A percentile compares a stretch with the other conserved stretches of the same genome.
Evolutionary conservation across 2,329 filamentous ascomycete species (phyloP).

Genomic region (Tolypocladium cylindrosporum): DNA sequence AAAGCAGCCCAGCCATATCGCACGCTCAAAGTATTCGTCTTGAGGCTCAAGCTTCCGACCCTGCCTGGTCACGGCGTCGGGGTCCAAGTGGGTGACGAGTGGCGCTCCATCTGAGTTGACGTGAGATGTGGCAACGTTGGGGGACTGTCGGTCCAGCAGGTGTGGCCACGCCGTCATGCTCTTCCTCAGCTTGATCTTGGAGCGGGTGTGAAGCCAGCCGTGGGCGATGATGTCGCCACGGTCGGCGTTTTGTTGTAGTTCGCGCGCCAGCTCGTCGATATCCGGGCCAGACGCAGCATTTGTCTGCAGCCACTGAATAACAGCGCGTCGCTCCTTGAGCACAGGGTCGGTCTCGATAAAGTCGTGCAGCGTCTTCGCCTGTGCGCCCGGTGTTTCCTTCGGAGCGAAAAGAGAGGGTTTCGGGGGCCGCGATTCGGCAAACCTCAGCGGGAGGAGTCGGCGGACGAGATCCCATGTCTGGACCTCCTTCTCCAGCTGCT

Average conservation of each 20-base stretch:
- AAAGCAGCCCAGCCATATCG: constrained; percentile 90
- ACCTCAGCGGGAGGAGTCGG: constrained; percentile 62
- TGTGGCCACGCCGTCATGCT: constrained; percentile 59
- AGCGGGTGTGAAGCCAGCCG: constrained; percentile 87
- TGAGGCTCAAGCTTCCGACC: constrained; percentile 64
- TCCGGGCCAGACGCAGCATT: constrained; percentile 62
- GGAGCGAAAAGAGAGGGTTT: constrained; percentile 16
- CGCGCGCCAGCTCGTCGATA: constrained; percentile 65
- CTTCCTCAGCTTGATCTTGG: constrained; percentile 84
- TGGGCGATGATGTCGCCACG: constrained; percentile 73
- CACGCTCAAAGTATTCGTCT: constrained; percentile 81
- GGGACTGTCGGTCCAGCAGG: constrained; percentile 52
- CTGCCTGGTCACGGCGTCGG: constrained; percentile 79
- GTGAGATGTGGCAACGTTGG: constrained; percentile 44
- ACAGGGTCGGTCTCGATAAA: constrained; percentile 65
- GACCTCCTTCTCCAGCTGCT: constrained; percentile 66
- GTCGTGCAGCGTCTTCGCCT: constrained; percentile 44
- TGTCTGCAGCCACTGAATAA: constrained; percentile 79
- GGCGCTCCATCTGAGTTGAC: constrained; percentile 50
- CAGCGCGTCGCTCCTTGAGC: constrained; percentile 67
- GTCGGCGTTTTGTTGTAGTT: constrained; percentile 67
- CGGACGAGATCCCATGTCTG: constrained; percentile 85
- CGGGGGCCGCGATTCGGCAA: constrained; percentile 26
- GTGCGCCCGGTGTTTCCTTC: constrained; percentile 13
- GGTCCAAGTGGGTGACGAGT: constrained; percentile 81